Conservation (phyloP, 1,284 basidiomycete species). For the Erythrobasidium hasegawianum region DNA sequence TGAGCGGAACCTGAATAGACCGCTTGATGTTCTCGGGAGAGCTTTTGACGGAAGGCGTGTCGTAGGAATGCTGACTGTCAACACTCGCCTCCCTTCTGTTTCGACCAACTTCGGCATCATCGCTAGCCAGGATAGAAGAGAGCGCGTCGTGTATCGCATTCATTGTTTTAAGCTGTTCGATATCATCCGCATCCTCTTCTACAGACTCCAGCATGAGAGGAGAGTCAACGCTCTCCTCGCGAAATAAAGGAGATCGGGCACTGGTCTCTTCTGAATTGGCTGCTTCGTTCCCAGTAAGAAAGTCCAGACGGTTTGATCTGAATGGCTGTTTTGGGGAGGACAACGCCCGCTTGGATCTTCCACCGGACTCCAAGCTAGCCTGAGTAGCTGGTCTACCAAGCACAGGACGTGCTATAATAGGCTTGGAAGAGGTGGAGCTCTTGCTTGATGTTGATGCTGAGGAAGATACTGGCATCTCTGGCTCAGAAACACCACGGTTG, state of each 20-base stretch:
- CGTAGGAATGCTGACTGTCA: conserved; percentile 8
- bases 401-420: not conserved
- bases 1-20: not conserved
- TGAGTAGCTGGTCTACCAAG: not conserved
- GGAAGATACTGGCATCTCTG: conserved; percentile 2
- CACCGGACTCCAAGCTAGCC: not conserved
- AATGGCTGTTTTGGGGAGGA: not conserved
- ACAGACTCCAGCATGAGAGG: conserved; percentile 6
- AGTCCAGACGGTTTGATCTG: conserved; percentile 21
- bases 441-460: not conserved
- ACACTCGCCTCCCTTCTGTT: not conserved
- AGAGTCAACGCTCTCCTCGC: conserved; percentile 8
- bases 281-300: conserved; percentile 7
- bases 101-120: not conserved
- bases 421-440: not conserved
- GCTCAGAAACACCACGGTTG: conserved; percentile 44
- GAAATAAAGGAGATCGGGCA: conserved; percentile 69
- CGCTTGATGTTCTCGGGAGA: conserved; percentile 3
- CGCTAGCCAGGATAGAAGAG: conserved; percentile 53
- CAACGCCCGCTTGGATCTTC: not conserved
- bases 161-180: conserved; percentile 68
- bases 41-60: conserved; percentile 3
- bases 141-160: conserved; percentile 90
- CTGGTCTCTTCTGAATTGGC: not conserved
- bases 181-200: conserved; percentile 53